Evolutionary conservation across 768 basidiomycete species (phyloP).

Genomic region (Leccinellum luteum): DNA sequence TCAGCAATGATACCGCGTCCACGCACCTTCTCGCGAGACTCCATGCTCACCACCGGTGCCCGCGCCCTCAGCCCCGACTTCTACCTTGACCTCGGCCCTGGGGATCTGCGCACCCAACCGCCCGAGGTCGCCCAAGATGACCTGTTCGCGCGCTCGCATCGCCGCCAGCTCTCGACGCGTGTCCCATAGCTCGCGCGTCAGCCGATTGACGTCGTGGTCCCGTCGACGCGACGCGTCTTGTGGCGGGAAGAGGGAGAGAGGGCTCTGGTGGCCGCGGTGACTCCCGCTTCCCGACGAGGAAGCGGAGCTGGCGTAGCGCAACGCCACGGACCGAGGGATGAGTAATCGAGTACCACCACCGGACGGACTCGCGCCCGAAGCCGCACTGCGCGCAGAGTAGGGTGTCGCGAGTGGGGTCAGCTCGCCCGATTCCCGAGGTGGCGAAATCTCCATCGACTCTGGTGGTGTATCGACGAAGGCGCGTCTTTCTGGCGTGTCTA

Average conservation of each 20-base stretch:
- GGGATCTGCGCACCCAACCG: constrained; percentile 11
- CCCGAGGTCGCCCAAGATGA: constrained; percentile 22
- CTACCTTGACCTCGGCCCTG: not conserved
- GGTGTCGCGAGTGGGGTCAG: not conserved
- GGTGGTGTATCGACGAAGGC: not conserved
- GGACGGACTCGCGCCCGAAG: not conserved
- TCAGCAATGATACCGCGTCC: not conserved
- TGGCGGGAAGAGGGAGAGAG: not conserved
- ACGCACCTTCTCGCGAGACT: constrained; percentile 18
- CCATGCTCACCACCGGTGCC: not conserved
- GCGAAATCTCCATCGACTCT: not conserved
- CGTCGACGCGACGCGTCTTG: not conserved
- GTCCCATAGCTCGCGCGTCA: constrained; percentile 30
- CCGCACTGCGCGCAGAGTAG: not conserved
- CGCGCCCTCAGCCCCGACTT: not conserved
- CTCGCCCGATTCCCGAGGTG: constrained; percentile 10
- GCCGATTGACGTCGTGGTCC: constrained; percentile 1
- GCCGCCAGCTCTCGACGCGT: constrained; percentile 24
- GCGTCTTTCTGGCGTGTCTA: constrained; percentile 2
- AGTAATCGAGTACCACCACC: not conserved
- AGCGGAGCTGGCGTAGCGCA: not conserved
- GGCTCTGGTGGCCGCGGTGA: not conserved
- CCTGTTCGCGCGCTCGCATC: constrained; percentile 23
- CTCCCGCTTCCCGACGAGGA: not conserved
- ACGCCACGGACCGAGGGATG: not conserved